Evolutionary conservation across 805 yeast species (phyloP), one percentile per base, ranked within the genome.

Genomic region (Monosporozyma yasuniensis): DNA sequence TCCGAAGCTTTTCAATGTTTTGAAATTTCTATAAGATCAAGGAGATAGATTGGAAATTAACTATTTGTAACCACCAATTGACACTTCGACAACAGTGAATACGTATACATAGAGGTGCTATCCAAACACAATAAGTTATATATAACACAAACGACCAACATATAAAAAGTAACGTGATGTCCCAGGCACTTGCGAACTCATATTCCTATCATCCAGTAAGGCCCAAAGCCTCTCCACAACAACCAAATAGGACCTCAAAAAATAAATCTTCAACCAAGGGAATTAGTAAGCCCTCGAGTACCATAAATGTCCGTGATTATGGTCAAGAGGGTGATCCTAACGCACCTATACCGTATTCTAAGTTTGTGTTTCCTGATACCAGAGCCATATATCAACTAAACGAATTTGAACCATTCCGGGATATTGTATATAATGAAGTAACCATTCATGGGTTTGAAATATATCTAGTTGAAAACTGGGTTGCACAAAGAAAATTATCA

Each of bases 381-480:
- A 72, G 73, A 50, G 83, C 84, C 0, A 68, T 80, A 21, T 72
- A 72, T 34, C 67, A 71, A 44, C 67, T 82, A 48, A 69, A 71
- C 53, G 42, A 39, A 21, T 59, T 72, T 49, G 74, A 71, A 42
- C 68, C 73, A 51, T 61, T 68, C n/a, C 64, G 65, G 44, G 76
- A 71, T 48, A 67, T 72, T 53, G 48, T 54, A 9, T 78, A 75
- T 30, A 77, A 76, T 42, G 74, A 73, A 48, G 65, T 81, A 5
- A 68, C 67, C 8, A 72, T 84, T 19, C 57, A 72, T 0, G 98
- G 99, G 2, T 89, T 84, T 61, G 98, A 93, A 66, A 77, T 86
- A 12, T 93, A 93, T 63, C 72, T 93, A 34, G 96, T 91, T 11
- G 98, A 93, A 64, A 97, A 91, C 64, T 93, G 99, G 99, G 83